phyloP scores from a whole-genome alignment of 1,284 basidiomycete genomes.

The Fistulina hepatica region DNA sequence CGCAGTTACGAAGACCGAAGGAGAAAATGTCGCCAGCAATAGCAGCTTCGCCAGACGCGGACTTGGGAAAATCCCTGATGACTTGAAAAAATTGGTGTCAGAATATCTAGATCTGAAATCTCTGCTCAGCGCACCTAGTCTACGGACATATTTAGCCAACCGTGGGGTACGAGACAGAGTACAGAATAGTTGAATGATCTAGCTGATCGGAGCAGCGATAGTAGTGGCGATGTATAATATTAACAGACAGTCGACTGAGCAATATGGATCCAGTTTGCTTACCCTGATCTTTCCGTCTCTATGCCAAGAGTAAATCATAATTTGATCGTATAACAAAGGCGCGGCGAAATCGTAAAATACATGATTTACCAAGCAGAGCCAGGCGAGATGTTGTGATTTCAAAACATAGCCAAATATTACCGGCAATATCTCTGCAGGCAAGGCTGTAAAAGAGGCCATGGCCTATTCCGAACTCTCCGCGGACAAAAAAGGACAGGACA shows the following conservation, averaged over 20 bases:
- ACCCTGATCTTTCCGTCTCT: constrained; percentile 50
- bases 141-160: constrained; percentile 43
- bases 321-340: constrained; percentile 40
- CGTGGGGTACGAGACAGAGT: constrained; percentile 36
- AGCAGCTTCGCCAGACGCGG: constrained; percentile 9
- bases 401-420: no score
- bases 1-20: constrained; percentile 46
- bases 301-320: constrained; percentile 58
- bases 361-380: no score
- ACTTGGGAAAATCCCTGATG: constrained; percentile 48
- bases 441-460: no score
- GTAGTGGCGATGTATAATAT: not conserved
- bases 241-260: constrained; percentile 1
- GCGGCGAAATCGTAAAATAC: constrained; percentile 40
- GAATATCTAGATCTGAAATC: constrained; percentile 3
- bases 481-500: no score
- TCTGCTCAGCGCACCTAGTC: constrained; percentile 32
- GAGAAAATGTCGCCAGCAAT: constrained; percentile 30
- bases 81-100: constrained; percentile 26
- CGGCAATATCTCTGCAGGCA: no score
- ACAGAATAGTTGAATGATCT: constrained; percentile 43
- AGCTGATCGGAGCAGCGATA: not conserved
- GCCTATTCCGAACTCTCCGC: no score
- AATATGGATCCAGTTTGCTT: constrained; percentile 1
- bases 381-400: no score